Evolutionary conservation across 305 asterid species (phyloP).

Genomic region (Andrographis paniculata): DNA sequence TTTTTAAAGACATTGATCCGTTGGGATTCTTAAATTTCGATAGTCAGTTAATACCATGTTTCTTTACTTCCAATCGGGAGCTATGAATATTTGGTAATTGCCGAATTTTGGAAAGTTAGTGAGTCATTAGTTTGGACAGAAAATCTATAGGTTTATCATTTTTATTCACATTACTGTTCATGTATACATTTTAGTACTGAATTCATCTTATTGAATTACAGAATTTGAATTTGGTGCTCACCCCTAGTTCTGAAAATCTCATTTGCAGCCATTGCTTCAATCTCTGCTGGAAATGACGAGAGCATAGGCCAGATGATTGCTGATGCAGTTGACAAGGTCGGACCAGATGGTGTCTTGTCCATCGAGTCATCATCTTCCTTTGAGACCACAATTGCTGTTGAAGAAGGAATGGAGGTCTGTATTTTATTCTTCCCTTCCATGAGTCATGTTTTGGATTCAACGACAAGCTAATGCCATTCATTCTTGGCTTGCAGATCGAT

Average conservation of each 20-base stretch:
- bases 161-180: too few relatives aligned
- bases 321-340: slow-evolving; percentile 96
- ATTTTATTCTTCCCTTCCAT: neutral
- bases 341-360: slow-evolving; percentile 96
- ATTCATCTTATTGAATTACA: too few relatives aligned
- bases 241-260: neutral
- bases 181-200: too few relatives aligned
- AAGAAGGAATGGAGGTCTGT: slow-evolving; percentile 97
- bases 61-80: too few relatives aligned
- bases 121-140: too few relatives aligned
- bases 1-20: too few relatives aligned
- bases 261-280: slow-evolving; percentile 77
- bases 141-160: too few relatives aligned
- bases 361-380: slow-evolving; percentile 97
- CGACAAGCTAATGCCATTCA: slow-evolving; percentile 2
- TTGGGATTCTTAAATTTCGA: too few relatives aligned
- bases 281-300: slow-evolving; percentile 96
- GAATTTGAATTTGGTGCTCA: neutral
- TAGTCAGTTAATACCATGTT: too few relatives aligned
- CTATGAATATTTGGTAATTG: too few relatives aligned
- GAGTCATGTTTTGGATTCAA: neutral
- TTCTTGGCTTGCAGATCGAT: slow-evolving; percentile 51
- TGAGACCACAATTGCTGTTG: slow-evolving; percentile 93
- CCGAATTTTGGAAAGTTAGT: too few relatives aligned
- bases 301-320: slow-evolving; percentile 82